phyloP scores from a whole-genome alignment of 371 early-diverging fungal genomes.

The Mucor velutinosus region DNA sequence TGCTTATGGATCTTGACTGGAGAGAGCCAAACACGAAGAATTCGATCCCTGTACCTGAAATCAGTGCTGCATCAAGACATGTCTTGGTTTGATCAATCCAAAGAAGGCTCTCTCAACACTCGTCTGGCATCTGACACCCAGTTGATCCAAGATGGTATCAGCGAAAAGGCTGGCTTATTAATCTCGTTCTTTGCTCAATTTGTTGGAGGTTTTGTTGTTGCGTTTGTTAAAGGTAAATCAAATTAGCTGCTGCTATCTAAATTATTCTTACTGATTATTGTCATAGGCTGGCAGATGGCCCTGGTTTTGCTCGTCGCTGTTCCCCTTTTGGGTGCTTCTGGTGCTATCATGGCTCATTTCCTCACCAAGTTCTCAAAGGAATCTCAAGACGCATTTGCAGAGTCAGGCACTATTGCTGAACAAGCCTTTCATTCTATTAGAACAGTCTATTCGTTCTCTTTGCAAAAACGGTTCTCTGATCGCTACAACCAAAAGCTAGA shows the following conservation, averaged over 20 bases:
- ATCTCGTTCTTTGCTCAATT: slow-evolving; percentile 56
- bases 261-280: not conserved
- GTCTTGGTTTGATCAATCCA: slow-evolving; percentile 80
- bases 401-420: slow-evolving; percentile 45
- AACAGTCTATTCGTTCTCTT: slow-evolving; percentile 85
- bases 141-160: slow-evolving; percentile 81
- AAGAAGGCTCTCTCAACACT: slow-evolving; percentile 67
- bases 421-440: slow-evolving; percentile 83
- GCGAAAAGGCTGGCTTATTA: slow-evolving; percentile 81
- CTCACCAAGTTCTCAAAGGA: slow-evolving; percentile 51
- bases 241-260: slow-evolving; percentile 43
- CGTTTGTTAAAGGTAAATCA: slow-evolving; percentile 65
- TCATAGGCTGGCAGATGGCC: not conserved
- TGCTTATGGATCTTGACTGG: slow-evolving; percentile 42
- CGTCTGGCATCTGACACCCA: slow-evolving; percentile 75
- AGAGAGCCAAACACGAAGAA: slow-evolving; percentile 37
- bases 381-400: slow-evolving; percentile 41
- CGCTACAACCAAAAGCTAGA: slow-evolving; percentile 60
- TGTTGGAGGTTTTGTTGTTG: slow-evolving; percentile 22
- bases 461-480: slow-evolving; percentile 66
- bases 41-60: slow-evolving; percentile 57
- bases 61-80: slow-evolving; percentile 84
- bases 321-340: slow-evolving; percentile 56
- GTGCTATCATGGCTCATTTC: slow-evolving; percentile 66
- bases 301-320: slow-evolving; percentile 70